Conservation (phyloP, 2,329 filamentous ascomycete species). For the Berkeleyomyces rouxiae region DNA sequence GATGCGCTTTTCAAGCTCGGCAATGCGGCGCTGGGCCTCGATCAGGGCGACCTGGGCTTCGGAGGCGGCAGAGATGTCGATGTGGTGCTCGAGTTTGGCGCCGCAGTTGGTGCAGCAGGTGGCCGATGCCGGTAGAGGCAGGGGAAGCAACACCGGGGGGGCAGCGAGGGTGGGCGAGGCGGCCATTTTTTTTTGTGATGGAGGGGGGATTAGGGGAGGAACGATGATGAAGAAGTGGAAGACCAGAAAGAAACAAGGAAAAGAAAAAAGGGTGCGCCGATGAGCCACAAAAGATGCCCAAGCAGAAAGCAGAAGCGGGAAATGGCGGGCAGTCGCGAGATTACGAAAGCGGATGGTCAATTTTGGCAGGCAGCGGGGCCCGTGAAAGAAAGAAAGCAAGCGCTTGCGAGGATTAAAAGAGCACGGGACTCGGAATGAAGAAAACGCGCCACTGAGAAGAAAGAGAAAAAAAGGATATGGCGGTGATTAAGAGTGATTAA, state of each 20-base stretch:
- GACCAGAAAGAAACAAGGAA: neutral
- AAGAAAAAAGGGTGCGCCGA: neutral
- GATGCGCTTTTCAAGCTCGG: constrained; percentile 56
- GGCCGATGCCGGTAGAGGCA: constrained; percentile 16
- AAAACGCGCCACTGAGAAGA: too few relatives aligned
- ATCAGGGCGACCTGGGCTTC: constrained; percentile 11
- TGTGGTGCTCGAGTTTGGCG: constrained; percentile 22
- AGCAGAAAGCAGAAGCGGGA: too few relatives aligned
- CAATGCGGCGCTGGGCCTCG: constrained; percentile 42
- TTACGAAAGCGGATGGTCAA: neutral
- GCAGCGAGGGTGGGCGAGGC: constrained; percentile 3
- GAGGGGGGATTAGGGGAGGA: neutral
- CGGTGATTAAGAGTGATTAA: too few relatives aligned
- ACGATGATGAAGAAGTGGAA: neutral
- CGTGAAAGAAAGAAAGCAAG: too few relatives aligned
- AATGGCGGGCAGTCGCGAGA: neutral
- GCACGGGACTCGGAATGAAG: too few relatives aligned
- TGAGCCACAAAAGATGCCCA: too few relatives aligned
- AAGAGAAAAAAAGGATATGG: too few relatives aligned
- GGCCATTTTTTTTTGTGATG: neutral
- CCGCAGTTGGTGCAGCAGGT: constrained; percentile 37
- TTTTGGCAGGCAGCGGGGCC: too few relatives aligned
- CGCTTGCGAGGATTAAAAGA: too few relatives aligned
- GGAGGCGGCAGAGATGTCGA: constrained; percentile 14
- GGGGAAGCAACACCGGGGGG: constrained; percentile 7